Conservation (phyloP, 495 filamentous ascomycete genomes). For the Xylaria grammica region DNA sequence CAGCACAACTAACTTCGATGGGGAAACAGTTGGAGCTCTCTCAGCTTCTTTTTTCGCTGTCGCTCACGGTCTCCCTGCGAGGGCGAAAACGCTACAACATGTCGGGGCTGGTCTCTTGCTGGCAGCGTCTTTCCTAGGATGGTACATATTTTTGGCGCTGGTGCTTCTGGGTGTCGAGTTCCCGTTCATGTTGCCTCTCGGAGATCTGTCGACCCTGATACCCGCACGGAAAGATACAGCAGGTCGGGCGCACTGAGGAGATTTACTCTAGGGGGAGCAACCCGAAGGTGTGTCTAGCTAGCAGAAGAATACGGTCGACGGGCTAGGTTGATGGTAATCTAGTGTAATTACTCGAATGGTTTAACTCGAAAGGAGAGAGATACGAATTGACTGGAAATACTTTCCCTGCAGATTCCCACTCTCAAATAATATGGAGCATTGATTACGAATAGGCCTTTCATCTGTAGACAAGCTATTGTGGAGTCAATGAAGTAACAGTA, state of each 20-base stretch:
- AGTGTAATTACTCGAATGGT: neutral
- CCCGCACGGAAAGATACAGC: neutral
- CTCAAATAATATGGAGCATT: neutral
- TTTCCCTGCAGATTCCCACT: neutral
- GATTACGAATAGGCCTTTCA: neutral
- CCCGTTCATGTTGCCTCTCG: constrained; percentile 6
- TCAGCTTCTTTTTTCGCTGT: constrained; percentile 8
- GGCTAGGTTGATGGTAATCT: neutral
- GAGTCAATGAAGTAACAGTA: neutral
- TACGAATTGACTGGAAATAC: neutral
- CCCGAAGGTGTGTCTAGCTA: neutral
- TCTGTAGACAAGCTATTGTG: neutral
- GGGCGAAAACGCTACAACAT: neutral
- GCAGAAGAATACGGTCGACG: neutral
- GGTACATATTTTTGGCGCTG: constrained; percentile 6
- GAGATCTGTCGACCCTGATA: neutral
- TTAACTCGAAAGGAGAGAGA: neutral
- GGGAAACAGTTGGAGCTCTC: neutral
- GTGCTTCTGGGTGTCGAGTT: constrained; percentile 1
- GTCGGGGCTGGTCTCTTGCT: constrained; percentile 1
- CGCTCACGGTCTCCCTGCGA: neutral
- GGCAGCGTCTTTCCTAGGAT: neutral
- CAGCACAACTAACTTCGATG: neutral
- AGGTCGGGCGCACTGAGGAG: neutral
- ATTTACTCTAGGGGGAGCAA: neutral